These are phyloP conservation scores for Cinchona pubescens DNA, from an alignment of 257 asterid species.

Conservation along the genomic window DNA sequence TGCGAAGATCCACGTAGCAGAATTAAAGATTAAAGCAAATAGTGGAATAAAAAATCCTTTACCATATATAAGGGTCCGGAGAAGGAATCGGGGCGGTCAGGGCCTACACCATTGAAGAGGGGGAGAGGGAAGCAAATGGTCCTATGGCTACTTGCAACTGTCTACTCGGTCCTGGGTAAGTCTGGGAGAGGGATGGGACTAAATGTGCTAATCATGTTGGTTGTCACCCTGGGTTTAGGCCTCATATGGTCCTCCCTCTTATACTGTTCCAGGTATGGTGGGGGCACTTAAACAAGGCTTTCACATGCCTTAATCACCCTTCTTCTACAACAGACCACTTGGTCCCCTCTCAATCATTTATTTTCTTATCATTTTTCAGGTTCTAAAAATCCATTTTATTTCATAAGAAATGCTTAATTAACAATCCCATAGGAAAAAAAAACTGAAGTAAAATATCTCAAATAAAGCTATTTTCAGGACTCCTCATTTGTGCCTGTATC, in stretches of 20 bases:
- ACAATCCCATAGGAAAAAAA: too few species aligned
- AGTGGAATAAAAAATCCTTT: too few species aligned
- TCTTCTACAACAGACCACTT: slow-evolving; percentile 44
- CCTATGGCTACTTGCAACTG: slow-evolving; percentile 13
- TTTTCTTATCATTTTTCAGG: background rate
- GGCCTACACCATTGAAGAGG: slow-evolving; percentile 19
- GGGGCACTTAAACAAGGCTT: slow-evolving; percentile 22
- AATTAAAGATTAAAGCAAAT: too few species aligned
- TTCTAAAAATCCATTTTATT: background rate
- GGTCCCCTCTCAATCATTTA: slow-evolving; percentile 29
- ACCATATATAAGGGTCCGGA: too few species aligned
- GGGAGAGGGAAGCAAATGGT: slow-evolving; percentile 22
- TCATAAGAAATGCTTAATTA: background rate
- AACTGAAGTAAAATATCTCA: too few species aligned
- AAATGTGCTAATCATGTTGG: slow-evolving; percentile 32
- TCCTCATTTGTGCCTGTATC: too few species aligned
- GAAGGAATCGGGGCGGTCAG: background rate
- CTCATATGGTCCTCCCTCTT: slow-evolving; percentile 13
- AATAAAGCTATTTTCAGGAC: too few species aligned
- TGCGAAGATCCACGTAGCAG: too few species aligned
- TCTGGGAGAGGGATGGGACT: slow-evolving; percentile 15
- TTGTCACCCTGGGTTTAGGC: slow-evolving; percentile 23
- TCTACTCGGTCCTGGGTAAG: slow-evolving; percentile 12
- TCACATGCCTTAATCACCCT: slow-evolving; percentile 53
- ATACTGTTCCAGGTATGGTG: background rate